Evolutionary conservation across 1,284 basidiomycete genomes (phyloP).

Genomic region (Chalciporus piperatoides): DNA sequence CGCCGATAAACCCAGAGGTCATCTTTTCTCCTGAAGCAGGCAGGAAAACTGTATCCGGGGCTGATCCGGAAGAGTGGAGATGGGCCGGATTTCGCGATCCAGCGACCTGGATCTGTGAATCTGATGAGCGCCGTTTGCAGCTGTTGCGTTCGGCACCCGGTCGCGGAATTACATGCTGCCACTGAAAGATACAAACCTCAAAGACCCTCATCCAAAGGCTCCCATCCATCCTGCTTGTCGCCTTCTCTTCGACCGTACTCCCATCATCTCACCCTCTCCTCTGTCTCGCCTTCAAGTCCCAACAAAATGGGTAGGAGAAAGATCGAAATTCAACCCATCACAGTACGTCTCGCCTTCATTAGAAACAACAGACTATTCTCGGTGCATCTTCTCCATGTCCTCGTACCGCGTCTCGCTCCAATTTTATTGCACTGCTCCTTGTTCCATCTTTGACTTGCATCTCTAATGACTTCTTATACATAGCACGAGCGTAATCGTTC

Average conservation of each 20-base stretch:
- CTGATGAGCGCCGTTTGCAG: slow-evolving; percentile 37
- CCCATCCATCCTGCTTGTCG: slow-evolving; percentile 26
- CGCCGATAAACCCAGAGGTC: background rate
- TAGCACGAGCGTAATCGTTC: slow-evolving; percentile 89
- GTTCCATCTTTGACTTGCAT: slow-evolving; percentile 31
- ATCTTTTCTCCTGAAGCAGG: background rate
- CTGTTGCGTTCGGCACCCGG: slow-evolving; percentile 36
- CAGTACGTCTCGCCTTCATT: slow-evolving; percentile 44
- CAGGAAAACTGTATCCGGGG: slow-evolving; percentile 22
- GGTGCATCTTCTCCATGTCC: slow-evolving; percentile 22
- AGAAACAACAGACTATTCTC: slow-evolving; percentile 24
- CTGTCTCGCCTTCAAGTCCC: slow-evolving; percentile 9
- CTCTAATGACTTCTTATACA: slow-evolving; percentile 32
- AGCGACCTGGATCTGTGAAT: slow-evolving; percentile 29
- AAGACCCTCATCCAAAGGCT: slow-evolving; percentile 33
- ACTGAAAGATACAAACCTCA: slow-evolving; percentile 35
- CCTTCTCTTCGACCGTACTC: slow-evolving; percentile 20
- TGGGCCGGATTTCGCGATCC: slow-evolving; percentile 21
- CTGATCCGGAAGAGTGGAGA: slow-evolving; percentile 20
- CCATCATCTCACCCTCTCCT: slow-evolving; percentile 20
- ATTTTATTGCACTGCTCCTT: slow-evolving; percentile 25
- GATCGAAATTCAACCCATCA: slow-evolving; percentile 87
- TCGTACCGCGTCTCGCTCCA: slow-evolving; percentile 22
- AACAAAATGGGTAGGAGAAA: slow-evolving; percentile 77
- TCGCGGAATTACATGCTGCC: slow-evolving; percentile 37